Base-by-base conservation (phyloP, 179 eudicot species). In the Spergularia azorica region DNA sequence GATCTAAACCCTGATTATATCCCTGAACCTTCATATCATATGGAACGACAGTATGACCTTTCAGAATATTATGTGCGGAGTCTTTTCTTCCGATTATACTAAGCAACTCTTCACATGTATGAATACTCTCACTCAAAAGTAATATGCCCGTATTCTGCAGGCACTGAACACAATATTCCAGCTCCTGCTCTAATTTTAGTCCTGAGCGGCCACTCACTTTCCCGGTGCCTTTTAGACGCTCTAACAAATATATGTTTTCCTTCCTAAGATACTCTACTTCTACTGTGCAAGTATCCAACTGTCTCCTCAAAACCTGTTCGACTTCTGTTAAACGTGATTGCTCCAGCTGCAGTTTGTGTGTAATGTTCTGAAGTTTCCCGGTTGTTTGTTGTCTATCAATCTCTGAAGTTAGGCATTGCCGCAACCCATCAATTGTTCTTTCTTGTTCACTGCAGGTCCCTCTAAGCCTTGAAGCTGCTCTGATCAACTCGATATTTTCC, bases 391-490 rank as follows among this genome's bases (percentile, higher is more conserved):
- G 82, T 74, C 75, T 84, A 55, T 81, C 85, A 50, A 83, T 72
- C 77, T 83, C 89, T 76, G 84, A 82, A 67, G 74, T 80, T 39
- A 91, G 76, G 71, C 87, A 85, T 52, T 82, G 84, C 26, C 90
- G 86, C 74, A 93, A 81, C 65, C 96, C 97, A 72, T 86, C 93
- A 70, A 93, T 86, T 14, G 96, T 88, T 76, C 86, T 90, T 63
- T 87, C 94, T 84, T 91, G 94, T 54, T 93, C 94, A 72, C 69
- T 81, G 43, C 88, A 90, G 26, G 90, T 88, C 81, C 94, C 84
- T 51, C 80, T 86, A 59, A 93, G 81, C 76, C 94, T 87, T 51
- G 93, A 54, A 59, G 89, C 75, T 56, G 87, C 71, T 79, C 74
- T 87, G 70, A 82, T 88, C 83, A 91, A 48, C 36, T 84, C 96